Base-by-base conservation (phyloP, 2,329 filamentous ascomycete species). In the Aureobasidium namibiae region DNA sequence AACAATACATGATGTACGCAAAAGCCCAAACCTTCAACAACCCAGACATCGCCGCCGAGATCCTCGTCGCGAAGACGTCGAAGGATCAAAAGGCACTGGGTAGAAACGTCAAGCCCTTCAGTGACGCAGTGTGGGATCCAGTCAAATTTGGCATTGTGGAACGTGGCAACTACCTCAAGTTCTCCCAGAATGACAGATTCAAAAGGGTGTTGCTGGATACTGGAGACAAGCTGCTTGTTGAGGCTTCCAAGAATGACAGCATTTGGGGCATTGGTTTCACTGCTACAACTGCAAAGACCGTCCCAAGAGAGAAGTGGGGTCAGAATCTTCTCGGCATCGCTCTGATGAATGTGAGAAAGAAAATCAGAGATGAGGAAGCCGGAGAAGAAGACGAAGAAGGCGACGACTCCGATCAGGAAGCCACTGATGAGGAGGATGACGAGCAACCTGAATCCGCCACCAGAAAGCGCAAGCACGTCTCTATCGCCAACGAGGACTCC, bases 181-280 rank as follows among this genome's bases (percentile, higher is more conserved):
- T 87, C 16, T 64, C 70, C 11, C 66, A 73, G n/a, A 73, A 76
- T 2, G 68, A 70, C 5, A 72, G 72, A 16, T 67, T 87, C 64
- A 73, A 70, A 50, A 71, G 69, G 29, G 68, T 74, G 71, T 66
- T 89, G 62, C 68, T 88, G 44, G 75, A 67, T 8, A 88, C 86
- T 1, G 83, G 80, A 0, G 78, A 82, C 5, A 73, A 79, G 46
- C 80, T 85, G 69, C 66, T 89, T 23, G 82, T 87, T 2, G 85
- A 86, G 72, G 73, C 74, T 4, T 72, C 69, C 29, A 81, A 84
- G 11, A 75, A 69, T 60, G 85, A 89, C 72, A 67, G 75, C 5
- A 79, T 88, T 57, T 89, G 85, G 86, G 86, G 85, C 1, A 74
- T 89, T 46, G 86, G 86, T 6, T 87, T 82, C 65, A 72, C 66